Percentiles rank a stretch among this genome's conserved stretches.
Evolutionary conservation across 768 basidiomycete genomes (phyloP).

Genomic region (Rubroboletus pulcherrimus): DNA sequence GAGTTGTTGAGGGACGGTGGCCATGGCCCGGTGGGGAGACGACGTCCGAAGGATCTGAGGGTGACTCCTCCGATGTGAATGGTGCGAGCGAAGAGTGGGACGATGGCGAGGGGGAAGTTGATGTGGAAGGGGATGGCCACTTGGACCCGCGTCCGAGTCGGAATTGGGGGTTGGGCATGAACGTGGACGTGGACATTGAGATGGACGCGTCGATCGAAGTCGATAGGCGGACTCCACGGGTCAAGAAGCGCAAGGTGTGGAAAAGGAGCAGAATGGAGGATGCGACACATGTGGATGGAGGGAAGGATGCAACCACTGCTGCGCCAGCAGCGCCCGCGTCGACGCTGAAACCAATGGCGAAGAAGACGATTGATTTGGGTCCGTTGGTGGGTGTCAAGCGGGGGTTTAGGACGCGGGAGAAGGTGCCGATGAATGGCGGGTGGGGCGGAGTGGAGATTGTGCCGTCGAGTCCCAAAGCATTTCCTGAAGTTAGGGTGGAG

Average conservation of each 20-base stretch:
- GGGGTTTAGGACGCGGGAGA: constrained; percentile 61
- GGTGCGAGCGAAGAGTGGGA: constrained; percentile 13
- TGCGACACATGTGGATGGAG: not conserved
- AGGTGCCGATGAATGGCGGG: constrained; percentile 53
- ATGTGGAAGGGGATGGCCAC: constrained; percentile 25
- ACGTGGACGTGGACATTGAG: constrained; percentile 24
- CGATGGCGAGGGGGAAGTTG: constrained; percentile 15
- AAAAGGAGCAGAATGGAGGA: constrained; percentile 33
- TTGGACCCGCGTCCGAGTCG: not conserved
- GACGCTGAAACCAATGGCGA: not conserved
- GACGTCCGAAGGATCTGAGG: constrained; percentile 20
- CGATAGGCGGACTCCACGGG: constrained; percentile 1
- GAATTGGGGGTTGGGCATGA: constrained; percentile 23
- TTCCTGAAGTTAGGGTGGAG: constrained; percentile 12
- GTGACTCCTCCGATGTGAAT: constrained; percentile 14
- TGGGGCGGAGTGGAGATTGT: constrained; percentile 62
- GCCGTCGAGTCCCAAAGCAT: constrained; percentile 23
- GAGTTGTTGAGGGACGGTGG: constrained; percentile 49
- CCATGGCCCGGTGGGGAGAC: constrained; percentile 31
- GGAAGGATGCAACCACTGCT: not conserved
- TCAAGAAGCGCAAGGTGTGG: constrained; percentile 21
- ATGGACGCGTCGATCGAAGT: constrained; percentile 10
- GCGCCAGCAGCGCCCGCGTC: not conserved
- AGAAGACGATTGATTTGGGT: constrained; percentile 45
- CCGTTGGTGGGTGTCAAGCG: constrained; percentile 58